phyloP scores from a whole-genome alignment of 345 rosid species.

The Citrus inodora region DNA sequence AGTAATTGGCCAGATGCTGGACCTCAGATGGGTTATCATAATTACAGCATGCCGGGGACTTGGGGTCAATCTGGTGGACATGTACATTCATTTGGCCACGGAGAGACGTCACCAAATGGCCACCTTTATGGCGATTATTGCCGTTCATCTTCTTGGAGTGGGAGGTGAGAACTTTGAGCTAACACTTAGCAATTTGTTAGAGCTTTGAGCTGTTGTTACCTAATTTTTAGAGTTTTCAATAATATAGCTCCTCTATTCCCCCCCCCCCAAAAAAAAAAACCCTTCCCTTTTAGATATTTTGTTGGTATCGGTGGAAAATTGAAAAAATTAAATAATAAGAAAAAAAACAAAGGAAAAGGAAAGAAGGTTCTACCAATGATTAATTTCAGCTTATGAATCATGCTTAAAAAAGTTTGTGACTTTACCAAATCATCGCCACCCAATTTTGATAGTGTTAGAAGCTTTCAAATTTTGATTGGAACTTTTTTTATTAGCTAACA shows the following conservation, averaged over 20 bases:
- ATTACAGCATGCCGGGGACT: slow-evolving; percentile 4
- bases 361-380: not conserved
- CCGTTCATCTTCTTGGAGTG: slow-evolving; percentile 21
- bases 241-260: not conserved
- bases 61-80: slow-evolving; percentile 5
- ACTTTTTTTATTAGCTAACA: not conserved
- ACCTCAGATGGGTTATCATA: slow-evolving; percentile 10
- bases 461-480: not conserved
- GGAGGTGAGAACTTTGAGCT: slow-evolving; percentile 26
- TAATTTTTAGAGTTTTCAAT: not conserved
- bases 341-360: too few relatives aligned
- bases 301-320: not conserved
- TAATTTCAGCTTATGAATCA: not conserved
- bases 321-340: not conserved
- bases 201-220: slow-evolving; percentile 6
- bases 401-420: not conserved
- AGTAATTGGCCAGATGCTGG: slow-evolving; percentile 7
- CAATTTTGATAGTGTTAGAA: not conserved
- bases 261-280: too few relatives aligned
- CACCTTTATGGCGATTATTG: not conserved
- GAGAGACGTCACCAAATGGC: slow-evolving; percentile 8
- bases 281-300: not conserved
- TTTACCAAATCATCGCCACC: not conserved
- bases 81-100: slow-evolving; percentile 1
- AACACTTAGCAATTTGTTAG: not conserved